Evolutionary conservation across 2,329 filamentous ascomycete genomes (phyloP).

Genomic region (Colletotrichum higginsianum): DNA sequence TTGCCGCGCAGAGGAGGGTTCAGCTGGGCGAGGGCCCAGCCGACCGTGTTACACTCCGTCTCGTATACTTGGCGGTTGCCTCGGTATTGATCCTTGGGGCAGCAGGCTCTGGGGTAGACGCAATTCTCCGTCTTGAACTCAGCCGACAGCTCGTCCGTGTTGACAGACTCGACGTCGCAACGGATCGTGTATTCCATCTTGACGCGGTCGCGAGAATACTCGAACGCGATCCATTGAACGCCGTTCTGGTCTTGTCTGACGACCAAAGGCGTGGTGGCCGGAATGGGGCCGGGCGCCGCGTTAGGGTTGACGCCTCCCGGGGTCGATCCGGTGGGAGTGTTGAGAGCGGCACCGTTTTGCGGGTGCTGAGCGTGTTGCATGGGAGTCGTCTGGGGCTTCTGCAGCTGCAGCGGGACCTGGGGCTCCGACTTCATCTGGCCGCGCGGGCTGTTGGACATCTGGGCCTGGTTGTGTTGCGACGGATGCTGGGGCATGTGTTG

Average conservation of each 20-base stretch:
- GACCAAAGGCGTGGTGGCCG: constrained; percentile 93
- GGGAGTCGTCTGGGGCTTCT: constrained; percentile 66
- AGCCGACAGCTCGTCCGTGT: constrained; percentile 84
- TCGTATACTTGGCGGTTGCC: constrained; percentile 97
- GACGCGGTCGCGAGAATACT: constrained; percentile 95
- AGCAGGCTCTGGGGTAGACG: constrained; percentile 96
- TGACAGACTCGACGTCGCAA: constrained; percentile 97
- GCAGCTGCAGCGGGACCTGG: constrained; percentile 73
- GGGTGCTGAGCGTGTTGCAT: constrained; percentile 53
- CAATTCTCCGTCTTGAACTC: constrained; percentile 99
- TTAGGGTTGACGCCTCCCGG: constrained; percentile 81
- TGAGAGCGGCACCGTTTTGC: constrained; percentile 60
- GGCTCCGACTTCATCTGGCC: constrained; percentile 72
- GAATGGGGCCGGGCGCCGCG: constrained; percentile 95
- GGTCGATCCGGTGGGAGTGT: constrained; percentile 62
- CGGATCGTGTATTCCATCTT: constrained; percentile 99
- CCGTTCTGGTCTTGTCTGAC: constrained; percentile 96
- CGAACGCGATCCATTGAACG: constrained; percentile 98
- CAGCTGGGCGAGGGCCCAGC: constrained; percentile 96
- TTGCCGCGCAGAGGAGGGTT: constrained; percentile 94
- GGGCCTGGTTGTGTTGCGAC: constrained; percentile 66
- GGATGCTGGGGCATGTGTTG: constrained; percentile 58
- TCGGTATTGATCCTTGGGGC: constrained; percentile 94
- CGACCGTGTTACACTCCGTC: constrained; percentile 99
- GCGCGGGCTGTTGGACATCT: constrained; percentile 74